Evolutionary conservation across 2,329 filamentous ascomycete genomes (phyloP), one percentile per base, ranked within the genome.

Genomic region (Penicillium crustosum): DNA sequence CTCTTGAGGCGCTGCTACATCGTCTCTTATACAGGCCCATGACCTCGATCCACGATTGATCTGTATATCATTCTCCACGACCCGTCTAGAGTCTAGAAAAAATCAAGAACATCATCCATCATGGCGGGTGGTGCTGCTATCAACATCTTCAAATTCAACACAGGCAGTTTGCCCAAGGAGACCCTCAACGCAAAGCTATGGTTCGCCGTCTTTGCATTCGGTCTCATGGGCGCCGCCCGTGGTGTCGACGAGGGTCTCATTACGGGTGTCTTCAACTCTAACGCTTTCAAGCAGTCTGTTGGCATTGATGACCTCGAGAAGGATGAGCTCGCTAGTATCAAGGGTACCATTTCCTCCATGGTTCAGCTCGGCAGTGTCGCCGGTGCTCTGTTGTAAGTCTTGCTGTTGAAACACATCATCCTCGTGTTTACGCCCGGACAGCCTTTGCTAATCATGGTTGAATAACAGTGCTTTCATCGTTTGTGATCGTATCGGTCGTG

Each of bases 161-260:
- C 86, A 61, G 78, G 85, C 50, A 82, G 83, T 62, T 86, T 89
- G 61, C 88, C 88, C 5, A 80, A 81, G 56, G 85, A 88, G 68
- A 83, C 85, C 58, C 82, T 90, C 70, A 91, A 91, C 75, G 89
- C 86, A 86, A 81, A 85, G 47, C 79, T 91, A 53, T 90, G 87
- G 85, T 89, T 88, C 73, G 86, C 87, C 54, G 86, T 91, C 55
- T 73, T 89, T 61, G 85, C 83, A 13, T 89, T 90, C 62, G 85
- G 85, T 53, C 81, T 91, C 21, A 83, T 91, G 71, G 89, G 89
- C 51, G 88, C 88, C 2, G 88, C 88, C 42, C 82, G 88, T 62
- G 89, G 89, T 62, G 73, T 91, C 15, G 89, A 91, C 61, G 89
- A 91, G 73, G 89, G 89, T 61, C 80, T 91, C 53, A 91, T 90